These are phyloP conservation scores for Pachyrhizus erosus DNA, from an alignment of 306 rosid species.

Conservation along the genomic window DNA sequence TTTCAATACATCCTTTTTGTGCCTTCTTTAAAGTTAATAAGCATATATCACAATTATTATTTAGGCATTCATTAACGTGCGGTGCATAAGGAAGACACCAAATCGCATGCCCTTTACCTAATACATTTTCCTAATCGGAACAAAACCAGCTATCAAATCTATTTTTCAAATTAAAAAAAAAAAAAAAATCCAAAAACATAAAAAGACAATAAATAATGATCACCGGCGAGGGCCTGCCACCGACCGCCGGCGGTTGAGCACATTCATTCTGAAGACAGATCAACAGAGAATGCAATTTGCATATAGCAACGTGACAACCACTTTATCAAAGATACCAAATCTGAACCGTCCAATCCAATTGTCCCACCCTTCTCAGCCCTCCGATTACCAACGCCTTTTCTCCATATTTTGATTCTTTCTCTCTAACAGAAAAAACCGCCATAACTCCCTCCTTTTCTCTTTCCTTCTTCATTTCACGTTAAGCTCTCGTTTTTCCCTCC, in stretches of 20 bases:
- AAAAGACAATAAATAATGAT: background rate
- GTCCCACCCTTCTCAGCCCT: slow-evolving; percentile 8
- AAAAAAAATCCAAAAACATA: background rate
- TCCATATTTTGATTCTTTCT: slow-evolving; percentile 29
- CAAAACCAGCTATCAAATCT: background rate
- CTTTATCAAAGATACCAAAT: slow-evolving; percentile 1
- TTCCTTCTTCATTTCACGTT: slow-evolving; percentile 18
- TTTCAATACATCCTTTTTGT: too few relatives aligned
- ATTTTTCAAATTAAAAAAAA: background rate
- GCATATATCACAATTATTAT: background rate
- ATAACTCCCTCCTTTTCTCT: background rate
- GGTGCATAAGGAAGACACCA: background rate
- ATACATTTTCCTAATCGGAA: background rate
- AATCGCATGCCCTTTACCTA: background rate
- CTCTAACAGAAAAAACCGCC: slow-evolving; percentile 60
- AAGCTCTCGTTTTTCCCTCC: slow-evolving; percentile 15
- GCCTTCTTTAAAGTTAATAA: too few relatives aligned
- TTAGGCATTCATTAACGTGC: background rate
- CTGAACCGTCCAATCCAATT: slow-evolving; percentile 17
- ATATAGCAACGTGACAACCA: slow-evolving; percentile 18
- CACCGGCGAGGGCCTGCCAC: slow-evolving; percentile 20
- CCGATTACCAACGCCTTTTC: slow-evolving; percentile 48
- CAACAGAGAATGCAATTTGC: background rate
- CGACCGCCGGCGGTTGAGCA: slow-evolving; percentile 33
- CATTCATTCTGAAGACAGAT: slow-evolving; percentile 18